phyloP scores from a whole-genome alignment of 495 filamentous ascomycete genomes.

The Podospora australis region DNA sequence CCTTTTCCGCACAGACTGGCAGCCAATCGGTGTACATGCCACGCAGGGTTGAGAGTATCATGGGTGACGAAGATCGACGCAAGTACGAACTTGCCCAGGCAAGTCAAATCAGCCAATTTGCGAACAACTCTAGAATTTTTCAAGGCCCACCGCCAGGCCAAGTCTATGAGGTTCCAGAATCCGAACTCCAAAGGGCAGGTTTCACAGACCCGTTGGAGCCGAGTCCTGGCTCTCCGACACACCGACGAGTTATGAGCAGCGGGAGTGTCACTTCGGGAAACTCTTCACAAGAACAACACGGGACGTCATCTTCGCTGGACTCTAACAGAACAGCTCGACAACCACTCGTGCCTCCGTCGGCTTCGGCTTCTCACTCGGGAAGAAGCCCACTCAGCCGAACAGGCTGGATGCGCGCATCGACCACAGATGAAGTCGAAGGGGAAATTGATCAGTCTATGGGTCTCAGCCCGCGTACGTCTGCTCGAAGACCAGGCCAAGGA shows the following conservation, averaged over 20 bases:
- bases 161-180: constrained; percentile 48
- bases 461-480: background rate
- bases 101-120: constrained; percentile 39
- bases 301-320: constrained; percentile 3
- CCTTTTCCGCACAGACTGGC: constrained; percentile 52
- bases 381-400: constrained; percentile 31
- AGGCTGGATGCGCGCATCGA: constrained; percentile 23
- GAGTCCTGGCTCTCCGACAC: constrained; percentile 13
- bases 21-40: constrained; percentile 66
- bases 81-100: constrained; percentile 66
- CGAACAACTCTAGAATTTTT: constrained; percentile 45
- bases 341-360: constrained; percentile 14
- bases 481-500: background rate
- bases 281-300: constrained; percentile 7
- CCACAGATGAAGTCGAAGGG: constrained; percentile 24
- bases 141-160: constrained; percentile 44
- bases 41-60: constrained; percentile 72
- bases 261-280: constrained; percentile 21
- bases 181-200: constrained; percentile 39
- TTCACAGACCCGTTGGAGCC: constrained; percentile 32
- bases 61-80: constrained; percentile 68
- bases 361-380: constrained; percentile 13
- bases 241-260: constrained; percentile 25
- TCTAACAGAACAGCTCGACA: constrained; percentile 5
- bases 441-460: constrained; percentile 16